These are phyloP conservation scores for Hapsidospora chrysogenum DNA, from an alignment of 495 filamentous ascomycete genomes.

Conservation along the genomic window DNA sequence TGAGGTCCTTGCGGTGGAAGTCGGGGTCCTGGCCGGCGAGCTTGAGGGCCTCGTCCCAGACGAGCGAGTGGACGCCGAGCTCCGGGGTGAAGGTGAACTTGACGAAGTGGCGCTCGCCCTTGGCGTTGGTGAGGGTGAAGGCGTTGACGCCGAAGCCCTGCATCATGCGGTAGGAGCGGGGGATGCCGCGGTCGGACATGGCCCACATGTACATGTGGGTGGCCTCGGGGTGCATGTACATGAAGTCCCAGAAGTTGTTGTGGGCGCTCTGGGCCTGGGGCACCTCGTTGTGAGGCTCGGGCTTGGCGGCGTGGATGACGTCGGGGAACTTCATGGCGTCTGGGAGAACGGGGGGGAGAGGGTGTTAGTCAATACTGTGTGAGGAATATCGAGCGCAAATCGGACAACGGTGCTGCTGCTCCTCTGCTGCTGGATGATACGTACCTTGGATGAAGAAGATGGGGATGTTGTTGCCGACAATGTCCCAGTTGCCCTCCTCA, in stretches of 20 bases:
- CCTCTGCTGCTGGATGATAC: not conserved
- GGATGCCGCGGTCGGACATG: conserved; percentile 66
- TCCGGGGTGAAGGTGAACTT: conserved; percentile 71
- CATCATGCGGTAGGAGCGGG: conserved; percentile 76
- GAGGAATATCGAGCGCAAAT: too few relatives aligned
- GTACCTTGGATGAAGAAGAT: conserved; percentile 47
- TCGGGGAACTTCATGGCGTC: conserved; percentile 63
- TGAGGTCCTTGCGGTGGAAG: conserved; percentile 74
- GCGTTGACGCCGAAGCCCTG: conserved; percentile 87
- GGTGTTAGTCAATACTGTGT: too few relatives aligned
- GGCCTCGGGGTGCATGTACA: conserved; percentile 49
- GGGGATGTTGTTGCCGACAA: conserved; percentile 50
- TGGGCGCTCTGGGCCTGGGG: conserved; percentile 41
- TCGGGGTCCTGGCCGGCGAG: conserved; percentile 69
- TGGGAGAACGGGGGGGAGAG: too few relatives aligned
- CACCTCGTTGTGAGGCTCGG: conserved; percentile 63
- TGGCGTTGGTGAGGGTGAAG: conserved; percentile 51
- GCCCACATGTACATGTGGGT: conserved; percentile 80
- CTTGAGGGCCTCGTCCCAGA: conserved; percentile 83
- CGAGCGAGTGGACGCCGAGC: conserved; percentile 66
- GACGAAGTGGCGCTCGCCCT: conserved; percentile 59
- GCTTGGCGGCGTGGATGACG: conserved; percentile 63
- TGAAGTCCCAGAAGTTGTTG: conserved; percentile 46
- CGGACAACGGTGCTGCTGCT: too few relatives aligned
- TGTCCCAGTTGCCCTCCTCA: conserved; percentile 41